Conservation (phyloP, 768 basidiomycete species). For the Suillus clintonianus region DNA sequence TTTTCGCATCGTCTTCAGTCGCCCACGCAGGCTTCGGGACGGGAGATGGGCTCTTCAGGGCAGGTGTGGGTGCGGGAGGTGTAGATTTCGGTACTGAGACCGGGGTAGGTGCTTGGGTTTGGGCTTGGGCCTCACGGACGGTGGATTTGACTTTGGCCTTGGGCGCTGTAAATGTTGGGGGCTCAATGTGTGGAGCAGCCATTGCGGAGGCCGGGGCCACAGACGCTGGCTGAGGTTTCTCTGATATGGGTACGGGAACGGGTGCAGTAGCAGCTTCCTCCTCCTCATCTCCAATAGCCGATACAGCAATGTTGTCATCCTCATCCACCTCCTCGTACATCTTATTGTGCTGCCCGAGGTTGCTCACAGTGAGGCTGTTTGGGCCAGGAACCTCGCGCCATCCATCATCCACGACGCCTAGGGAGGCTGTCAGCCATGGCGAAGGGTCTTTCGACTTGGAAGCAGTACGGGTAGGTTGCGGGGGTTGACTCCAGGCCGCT, state of each 20-base stretch:
- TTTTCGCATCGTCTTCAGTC: constrained; percentile 68
- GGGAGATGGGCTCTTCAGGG: constrained; percentile 25
- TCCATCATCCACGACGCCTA: constrained; percentile 45
- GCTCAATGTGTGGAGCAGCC: constrained; percentile 10
- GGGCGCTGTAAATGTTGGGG: constrained; percentile 23
- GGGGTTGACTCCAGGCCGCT: constrained; percentile 37
- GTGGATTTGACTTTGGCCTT: constrained; percentile 29
- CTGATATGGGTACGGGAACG: constrained; percentile 5
- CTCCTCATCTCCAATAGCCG: constrained; percentile 11
- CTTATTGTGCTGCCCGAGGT: constrained; percentile 60
- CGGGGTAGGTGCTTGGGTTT: constrained; percentile 11
- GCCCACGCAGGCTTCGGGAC: constrained; percentile 61
- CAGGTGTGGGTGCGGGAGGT: constrained; percentile 7
- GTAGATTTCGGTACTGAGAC: constrained; percentile 19
- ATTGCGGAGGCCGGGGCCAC: constrained; percentile 9
- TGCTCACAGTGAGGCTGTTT: constrained; percentile 57
- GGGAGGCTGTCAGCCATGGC: constrained; percentile 55
- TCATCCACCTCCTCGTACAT: constrained; percentile 39
- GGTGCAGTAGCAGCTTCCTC: constrained; percentile 17
- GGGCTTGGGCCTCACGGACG: constrained; percentile 18
- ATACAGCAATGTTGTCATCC: constrained; percentile 16
- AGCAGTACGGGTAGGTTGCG: constrained; percentile 16
- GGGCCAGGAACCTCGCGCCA: constrained; percentile 48
- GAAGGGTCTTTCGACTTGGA: constrained; percentile 43
- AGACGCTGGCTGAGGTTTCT: constrained; percentile 9